Percentiles rank a stretch among this genome's conserved stretches.
Conservation (phyloP, 2,329 filamentous ascomycete species). For the Scopulariopsis brevicaulis region DNA sequence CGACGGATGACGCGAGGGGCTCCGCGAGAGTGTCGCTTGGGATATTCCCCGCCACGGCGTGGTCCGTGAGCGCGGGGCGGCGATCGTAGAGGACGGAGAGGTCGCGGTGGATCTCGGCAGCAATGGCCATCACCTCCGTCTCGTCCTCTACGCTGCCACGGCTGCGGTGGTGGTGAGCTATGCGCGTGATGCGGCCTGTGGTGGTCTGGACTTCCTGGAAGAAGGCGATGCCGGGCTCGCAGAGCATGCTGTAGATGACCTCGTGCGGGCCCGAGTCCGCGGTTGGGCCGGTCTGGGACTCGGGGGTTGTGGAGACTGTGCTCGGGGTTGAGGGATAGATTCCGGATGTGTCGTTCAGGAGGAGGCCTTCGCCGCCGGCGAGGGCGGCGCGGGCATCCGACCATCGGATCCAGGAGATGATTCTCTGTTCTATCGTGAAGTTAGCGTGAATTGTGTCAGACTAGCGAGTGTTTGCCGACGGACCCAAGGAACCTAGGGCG, state of each 20-base stretch:
- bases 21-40: slow-evolving; percentile 21
- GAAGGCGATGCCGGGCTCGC: slow-evolving; percentile 42
- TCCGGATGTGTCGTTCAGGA: slow-evolving; percentile 28
- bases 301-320: background rate
- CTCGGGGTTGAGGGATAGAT: background rate
- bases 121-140: slow-evolving; percentile 44
- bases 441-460: slow-evolving; percentile 8
- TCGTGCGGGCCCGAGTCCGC: slow-evolving; percentile 23
- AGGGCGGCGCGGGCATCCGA: slow-evolving; percentile 43
- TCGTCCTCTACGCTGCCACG: slow-evolving; percentile 45
- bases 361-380: slow-evolving; percentile 42
- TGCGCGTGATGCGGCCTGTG: slow-evolving; percentile 43
- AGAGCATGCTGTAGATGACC: slow-evolving; percentile 39
- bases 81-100: slow-evolving; percentile 35
- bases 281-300: slow-evolving; percentile 6
- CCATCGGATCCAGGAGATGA: slow-evolving; percentile 33
- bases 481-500: slow-evolving; percentile 15
- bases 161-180: slow-evolving; percentile 43
- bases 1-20: slow-evolving; percentile 35
- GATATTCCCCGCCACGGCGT: slow-evolving; percentile 35
- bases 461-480: slow-evolving; percentile 34
- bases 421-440: background rate
- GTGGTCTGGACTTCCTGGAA: slow-evolving; percentile 47
- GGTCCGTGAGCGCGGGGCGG: slow-evolving; percentile 42
- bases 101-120: slow-evolving; percentile 35